Base-by-base conservation (phyloP, 179 eudicot genomes). In the Silene vulgaris region DNA sequence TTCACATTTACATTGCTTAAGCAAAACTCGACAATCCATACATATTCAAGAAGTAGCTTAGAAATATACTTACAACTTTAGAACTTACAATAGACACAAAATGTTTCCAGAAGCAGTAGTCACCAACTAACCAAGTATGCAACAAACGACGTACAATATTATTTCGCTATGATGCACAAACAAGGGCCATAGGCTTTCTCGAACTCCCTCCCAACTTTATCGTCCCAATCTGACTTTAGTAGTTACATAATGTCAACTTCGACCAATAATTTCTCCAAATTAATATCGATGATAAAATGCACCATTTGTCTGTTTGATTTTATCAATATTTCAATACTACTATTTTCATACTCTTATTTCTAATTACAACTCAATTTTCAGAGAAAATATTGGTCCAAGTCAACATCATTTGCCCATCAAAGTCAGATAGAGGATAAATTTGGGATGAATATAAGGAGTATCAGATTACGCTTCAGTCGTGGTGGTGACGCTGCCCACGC, bases 401-500 rank as follows among this genome's bases (percentile, higher is more conserved):
- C 59, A 16, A 52, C 59, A 52, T 52, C 59, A 52, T 52, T 52
- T 52, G 59, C 5, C 56, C 59, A 52, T 14, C 59, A 52, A 52
- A 52, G 59, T 52, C 17, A 11, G n/a, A 52, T 13, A 2, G 59
- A 52, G n/a, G 14, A 52, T 52, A 52, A 52, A 52, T 16, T 52
- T 52, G 59, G 59, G 59, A 52, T 52, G 59, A 52, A 16, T 2
- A 5, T 52, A 52, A 5, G 59, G 3, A 3, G 4, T n/a, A 14
- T 20, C 13, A 2, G 4, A 1, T 40, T n/a, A 21, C 64, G 14
- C 75, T 70, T 81, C 73, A 81, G 14, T 77, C 81, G 5, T 78
- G 73, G 32, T 73, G 72, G 68, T 45, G 79, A 56, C 60, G 74
- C 8, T 62, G 79, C 67, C 75, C 68, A 29, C 78, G 84, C 73